Evolutionary conservation across 202 grass and related monocot genomes (phyloP).

Genomic region (Bolboschoenoplectus hybrid): DNA sequence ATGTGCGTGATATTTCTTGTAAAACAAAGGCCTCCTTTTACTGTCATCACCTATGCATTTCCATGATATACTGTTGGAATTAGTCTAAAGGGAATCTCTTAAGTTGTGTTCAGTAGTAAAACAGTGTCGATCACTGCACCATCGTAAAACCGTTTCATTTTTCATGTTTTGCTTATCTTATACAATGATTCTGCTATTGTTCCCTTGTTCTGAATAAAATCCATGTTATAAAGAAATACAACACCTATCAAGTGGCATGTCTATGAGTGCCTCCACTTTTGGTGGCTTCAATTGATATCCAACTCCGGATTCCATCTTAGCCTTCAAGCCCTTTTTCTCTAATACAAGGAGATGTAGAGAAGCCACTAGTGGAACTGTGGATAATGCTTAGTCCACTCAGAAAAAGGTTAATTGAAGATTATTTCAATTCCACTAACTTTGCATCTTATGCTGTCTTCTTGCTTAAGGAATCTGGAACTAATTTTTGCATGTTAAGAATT

Average conservation of each 20-base stretch:
- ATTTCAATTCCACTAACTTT: slow-evolving; percentile 77
- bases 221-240: slow-evolving; percentile 20
- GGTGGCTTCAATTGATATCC: background rate
- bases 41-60: background rate
- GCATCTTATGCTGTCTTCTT: slow-evolving; percentile 74
- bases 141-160: background rate
- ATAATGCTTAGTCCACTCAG: slow-evolving; percentile 62
- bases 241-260: background rate
- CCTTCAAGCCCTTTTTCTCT: background rate
- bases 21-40: background rate
- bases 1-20: background rate
- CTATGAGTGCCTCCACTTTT: slow-evolving; percentile 19
- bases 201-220: slow-evolving; percentile 39
- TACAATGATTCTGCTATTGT: slow-evolving; percentile 12
- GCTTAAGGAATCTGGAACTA: slow-evolving; percentile 36
- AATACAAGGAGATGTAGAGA: background rate
- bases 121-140: background rate
- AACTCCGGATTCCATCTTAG: slow-evolving; percentile 1
- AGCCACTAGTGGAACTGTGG: slow-evolving; percentile 34
- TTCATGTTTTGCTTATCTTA: background rate
- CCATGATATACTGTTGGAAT: background rate
- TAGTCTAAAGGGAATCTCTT: background rate
- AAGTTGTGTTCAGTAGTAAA: slow-evolving; percentile 18
- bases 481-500: slow-evolving; percentile 23
- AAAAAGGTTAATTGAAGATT: slow-evolving; percentile 53